Percentiles rank a stretch among this genome's conserved stretches.
phyloP scores from a whole-genome alignment of 805 yeast species.

The Isabelozyma gotoi region DNA sequence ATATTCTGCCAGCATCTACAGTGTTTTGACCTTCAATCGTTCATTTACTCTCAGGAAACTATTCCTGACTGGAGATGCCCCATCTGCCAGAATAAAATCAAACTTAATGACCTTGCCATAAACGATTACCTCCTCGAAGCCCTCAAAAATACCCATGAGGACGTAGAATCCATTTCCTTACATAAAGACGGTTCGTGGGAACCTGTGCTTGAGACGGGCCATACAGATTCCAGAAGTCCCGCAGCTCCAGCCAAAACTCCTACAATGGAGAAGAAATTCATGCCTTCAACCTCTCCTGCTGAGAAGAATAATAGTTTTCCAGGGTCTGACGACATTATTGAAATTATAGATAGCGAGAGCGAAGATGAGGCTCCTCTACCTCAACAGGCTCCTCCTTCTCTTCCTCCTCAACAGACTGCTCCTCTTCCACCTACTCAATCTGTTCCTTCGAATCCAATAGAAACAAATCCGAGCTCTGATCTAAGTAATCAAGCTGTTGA shows the following conservation, averaged over 20 bases:
- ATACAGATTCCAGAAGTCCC: conserved; percentile 1
- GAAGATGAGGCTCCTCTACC: conserved; percentile 5
- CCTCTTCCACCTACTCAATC: conserved; percentile 1
- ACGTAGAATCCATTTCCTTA: conserved; percentile 65
- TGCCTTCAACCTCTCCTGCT: not conserved
- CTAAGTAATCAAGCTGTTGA: not conserved
- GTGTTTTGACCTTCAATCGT: conserved; percentile 83
- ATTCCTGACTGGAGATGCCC: conserved; percentile 91
- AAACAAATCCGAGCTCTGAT: not conserved
- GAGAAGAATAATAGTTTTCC: not conserved
- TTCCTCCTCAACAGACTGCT: conserved; percentile 1
- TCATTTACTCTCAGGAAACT: conserved; percentile 70
- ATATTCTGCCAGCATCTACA: conserved; percentile 74
- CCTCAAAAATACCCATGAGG: conserved; percentile 49
- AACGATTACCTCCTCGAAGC: conserved; percentile 75
- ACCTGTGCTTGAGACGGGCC: conserved; percentile 19
- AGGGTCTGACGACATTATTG: conserved; percentile 4
- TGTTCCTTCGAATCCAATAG: not conserved
- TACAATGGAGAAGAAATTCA: not conserved
- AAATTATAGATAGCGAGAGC: conserved; percentile 5
- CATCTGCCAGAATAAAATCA: conserved; percentile 58
- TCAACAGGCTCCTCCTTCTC: conserved; percentile 6
- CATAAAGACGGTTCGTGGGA: conserved; percentile 76
- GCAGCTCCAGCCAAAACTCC: not conserved
- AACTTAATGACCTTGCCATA: conserved; percentile 59